These are phyloP conservation scores for Carex scoparia DNA, from an alignment of 176 grass and related monocot species.

Conservation along the genomic window DNA sequence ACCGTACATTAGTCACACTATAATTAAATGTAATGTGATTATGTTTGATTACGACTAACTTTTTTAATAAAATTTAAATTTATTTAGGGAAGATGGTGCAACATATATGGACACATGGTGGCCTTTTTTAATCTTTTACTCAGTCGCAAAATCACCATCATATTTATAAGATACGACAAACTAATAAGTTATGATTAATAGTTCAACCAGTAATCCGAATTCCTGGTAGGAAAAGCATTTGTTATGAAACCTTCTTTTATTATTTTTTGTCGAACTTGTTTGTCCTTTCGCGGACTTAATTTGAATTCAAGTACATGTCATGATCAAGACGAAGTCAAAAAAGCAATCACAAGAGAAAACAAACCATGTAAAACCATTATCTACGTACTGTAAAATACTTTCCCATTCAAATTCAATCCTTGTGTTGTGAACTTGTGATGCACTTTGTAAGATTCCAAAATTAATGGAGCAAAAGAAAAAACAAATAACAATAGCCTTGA, in stretches of 20 bases:
- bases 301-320: background rate
- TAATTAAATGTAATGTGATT: too few relatives aligned
- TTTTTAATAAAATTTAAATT: too few relatives aligned
- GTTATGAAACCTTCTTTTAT: background rate
- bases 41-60: too few relatives aligned
- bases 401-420: background rate
- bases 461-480: background rate
- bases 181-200: background rate
- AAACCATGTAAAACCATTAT: background rate
- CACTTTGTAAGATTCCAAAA: constrained; percentile 3
- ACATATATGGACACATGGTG: too few relatives aligned
- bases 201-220: background rate
- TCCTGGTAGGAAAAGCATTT: background rate
- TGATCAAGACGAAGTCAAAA: background rate
- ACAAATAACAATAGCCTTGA: background rate
- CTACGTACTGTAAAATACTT: background rate
- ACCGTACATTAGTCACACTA: too few relatives aligned
- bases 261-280: background rate
- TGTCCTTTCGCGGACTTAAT: background rate
- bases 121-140: too few relatives aligned
- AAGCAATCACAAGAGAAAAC: background rate
- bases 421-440: background rate
- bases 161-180: background rate
- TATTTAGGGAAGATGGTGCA: too few relatives aligned
- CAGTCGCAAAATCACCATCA: background rate